A percentile compares a stretch with the other conserved stretches of the same genome.
Evolutionary conservation across 768 basidiomycete species (phyloP).

Genomic region (Mycena alexandri): DNA sequence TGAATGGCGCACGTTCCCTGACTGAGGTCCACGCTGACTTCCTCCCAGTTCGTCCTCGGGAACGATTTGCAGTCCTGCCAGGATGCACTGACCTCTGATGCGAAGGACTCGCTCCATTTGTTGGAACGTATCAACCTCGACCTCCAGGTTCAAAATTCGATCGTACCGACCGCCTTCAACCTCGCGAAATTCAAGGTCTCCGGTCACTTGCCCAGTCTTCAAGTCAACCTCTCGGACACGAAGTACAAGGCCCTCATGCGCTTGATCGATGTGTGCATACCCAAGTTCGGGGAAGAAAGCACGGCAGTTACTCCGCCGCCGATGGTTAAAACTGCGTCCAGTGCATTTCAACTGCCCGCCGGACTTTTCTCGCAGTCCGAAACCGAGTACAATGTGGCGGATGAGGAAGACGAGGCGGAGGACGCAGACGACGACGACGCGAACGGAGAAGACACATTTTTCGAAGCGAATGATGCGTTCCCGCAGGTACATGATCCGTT

Average conservation of each 20-base stretch:
- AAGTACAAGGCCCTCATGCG: constrained; percentile 95
- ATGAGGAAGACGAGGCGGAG: constrained; percentile 60
- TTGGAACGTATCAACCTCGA: constrained; percentile 93
- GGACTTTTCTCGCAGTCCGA: constrained; percentile 66
- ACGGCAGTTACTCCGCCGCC: constrained; percentile 35
- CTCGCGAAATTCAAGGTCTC: constrained; percentile 92
- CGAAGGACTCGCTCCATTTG: constrained; percentile 79
- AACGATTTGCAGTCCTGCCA: constrained; percentile 85
- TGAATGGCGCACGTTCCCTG: constrained; percentile 45
- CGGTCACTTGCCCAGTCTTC: constrained; percentile 87
- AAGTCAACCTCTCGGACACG: constrained; percentile 90
- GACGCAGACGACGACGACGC: constrained; percentile 53
- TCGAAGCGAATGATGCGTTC: constrained; percentile 76
- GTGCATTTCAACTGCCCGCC: constrained; percentile 64
- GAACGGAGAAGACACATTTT: constrained; percentile 71
- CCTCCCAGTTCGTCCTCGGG: constrained; percentile 90
- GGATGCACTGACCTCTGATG: constrained; percentile 75
- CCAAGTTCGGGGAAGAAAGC: constrained; percentile 74
- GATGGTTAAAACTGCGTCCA: constrained; percentile 44
- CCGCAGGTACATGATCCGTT: constrained; percentile 58
- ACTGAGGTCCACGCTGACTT: constrained; percentile 25
- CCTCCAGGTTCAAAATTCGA: constrained; percentile 91
- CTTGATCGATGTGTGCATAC: constrained; percentile 90
- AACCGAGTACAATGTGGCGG: constrained; percentile 78
- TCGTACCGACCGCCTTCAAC: constrained; percentile 85